Conservation (phyloP, 139 green algal genomes). For the Volvox reticuliferus region DNA sequence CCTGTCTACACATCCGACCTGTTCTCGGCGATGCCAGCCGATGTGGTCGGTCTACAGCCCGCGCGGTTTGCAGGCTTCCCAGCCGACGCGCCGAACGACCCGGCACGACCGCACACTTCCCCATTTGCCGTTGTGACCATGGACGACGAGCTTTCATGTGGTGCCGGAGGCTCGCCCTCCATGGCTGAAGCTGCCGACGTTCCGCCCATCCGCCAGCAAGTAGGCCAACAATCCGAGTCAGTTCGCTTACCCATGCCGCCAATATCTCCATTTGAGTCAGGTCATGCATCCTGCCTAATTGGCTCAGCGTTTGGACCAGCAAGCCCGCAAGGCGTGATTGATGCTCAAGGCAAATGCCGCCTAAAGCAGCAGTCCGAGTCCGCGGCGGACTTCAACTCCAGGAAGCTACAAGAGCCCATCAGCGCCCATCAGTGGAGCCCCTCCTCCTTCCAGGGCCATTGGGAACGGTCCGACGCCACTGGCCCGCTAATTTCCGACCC, state of each 20-base stretch:
- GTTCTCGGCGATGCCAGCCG: neutral
- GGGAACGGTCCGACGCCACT: neutral
- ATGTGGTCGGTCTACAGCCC: neutral
- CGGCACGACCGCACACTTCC: neutral
- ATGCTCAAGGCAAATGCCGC: neutral
- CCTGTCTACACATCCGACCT: neutral
- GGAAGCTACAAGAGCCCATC: neutral
- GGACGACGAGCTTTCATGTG: neutral
- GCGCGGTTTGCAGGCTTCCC: conserved; percentile 27
- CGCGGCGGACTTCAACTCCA: too few relatives aligned
- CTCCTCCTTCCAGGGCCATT: neutral
- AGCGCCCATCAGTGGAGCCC: neutral
- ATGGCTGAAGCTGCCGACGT: neutral
- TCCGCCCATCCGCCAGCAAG: neutral
- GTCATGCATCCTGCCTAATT: neutral
- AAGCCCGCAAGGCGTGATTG: neutral
- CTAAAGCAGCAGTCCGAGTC: neutral
- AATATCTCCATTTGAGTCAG: neutral
- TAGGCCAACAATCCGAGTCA: neutral
- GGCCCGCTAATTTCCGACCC: neutral
- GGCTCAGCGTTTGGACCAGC: neutral
- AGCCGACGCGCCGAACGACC: neutral
- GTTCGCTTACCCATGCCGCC: neutral
- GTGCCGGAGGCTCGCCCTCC: neutral
- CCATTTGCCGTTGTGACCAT: neutral